Evolutionary conservation across 1,139 yeast genomes (phyloP).

Genomic region (Lodderomyces jiufengensis): DNA sequence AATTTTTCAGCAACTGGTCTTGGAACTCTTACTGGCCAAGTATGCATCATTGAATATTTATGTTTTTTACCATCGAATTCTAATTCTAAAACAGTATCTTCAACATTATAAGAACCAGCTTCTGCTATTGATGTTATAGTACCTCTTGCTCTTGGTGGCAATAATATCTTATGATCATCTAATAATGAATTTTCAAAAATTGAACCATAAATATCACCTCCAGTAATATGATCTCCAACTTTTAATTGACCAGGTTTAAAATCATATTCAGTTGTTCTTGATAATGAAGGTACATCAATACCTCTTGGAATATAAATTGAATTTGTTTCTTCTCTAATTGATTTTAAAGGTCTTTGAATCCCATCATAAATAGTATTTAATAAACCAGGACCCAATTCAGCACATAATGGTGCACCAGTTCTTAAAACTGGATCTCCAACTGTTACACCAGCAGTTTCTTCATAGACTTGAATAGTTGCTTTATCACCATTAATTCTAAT

Average conservation of each 20-base stretch:
- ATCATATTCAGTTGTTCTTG: constrained; percentile 78
- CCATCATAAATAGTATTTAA: constrained; percentile 99
- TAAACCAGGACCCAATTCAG: constrained; percentile 97
- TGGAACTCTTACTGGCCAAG: constrained; percentile 99
- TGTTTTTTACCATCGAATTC: constrained; percentile 88
- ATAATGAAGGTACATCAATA: constrained; percentile 90
- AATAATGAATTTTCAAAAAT: constrained; percentile 90
- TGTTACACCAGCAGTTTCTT: constrained; percentile 98
- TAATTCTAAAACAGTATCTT: constrained; percentile 84
- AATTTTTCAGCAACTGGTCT: constrained; percentile 95
- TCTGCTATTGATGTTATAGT: constrained; percentile 86
- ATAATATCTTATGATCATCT: constrained; percentile 85
- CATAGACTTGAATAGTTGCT: constrained; percentile 97
- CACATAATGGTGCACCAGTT: constrained; percentile 97
- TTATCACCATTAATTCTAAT: constrained; percentile 94
- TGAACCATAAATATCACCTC: constrained; percentile 96
- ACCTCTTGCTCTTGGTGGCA: constrained; percentile 99
- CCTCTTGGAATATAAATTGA: constrained; percentile 98
- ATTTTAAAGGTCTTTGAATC: constrained; percentile 96
- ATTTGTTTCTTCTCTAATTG: constrained; percentile 80
- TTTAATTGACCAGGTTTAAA: constrained; percentile 75
- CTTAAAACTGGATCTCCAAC: constrained; percentile 98
- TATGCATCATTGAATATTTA: constrained; percentile 90
- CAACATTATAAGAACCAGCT: constrained; percentile 87
- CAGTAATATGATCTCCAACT: constrained; percentile 96